These are phyloP conservation scores for Geotrichum fermentans DNA, from an alignment of 1,139 yeast species.

Conservation along the genomic window DNA sequence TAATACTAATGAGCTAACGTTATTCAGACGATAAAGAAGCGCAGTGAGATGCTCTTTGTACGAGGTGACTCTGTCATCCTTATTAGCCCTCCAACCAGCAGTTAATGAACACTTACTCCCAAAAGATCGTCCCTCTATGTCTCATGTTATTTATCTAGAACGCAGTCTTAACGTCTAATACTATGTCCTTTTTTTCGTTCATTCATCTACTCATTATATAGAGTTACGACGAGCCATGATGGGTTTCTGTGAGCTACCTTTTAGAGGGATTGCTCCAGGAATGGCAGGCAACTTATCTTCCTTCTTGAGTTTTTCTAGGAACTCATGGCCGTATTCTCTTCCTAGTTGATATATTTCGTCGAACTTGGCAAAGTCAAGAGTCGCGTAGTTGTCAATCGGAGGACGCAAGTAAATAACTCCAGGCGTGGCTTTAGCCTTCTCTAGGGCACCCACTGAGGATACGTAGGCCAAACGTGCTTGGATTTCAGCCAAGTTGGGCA, in stretches of 20 bases:
- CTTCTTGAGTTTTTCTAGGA: slow-evolving; percentile 51
- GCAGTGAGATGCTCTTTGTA: slow-evolving; percentile 85
- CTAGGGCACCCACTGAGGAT: slow-evolving; percentile 89
- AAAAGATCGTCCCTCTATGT: background rate
- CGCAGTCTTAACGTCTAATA: slow-evolving; percentile 1
- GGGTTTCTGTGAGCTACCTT: slow-evolving; percentile 30
- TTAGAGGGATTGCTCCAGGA: slow-evolving; percentile 45
- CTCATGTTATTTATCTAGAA: slow-evolving; percentile 12
- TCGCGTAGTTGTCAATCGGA: slow-evolving; percentile 87
- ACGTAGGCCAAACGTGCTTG: slow-evolving; percentile 92
- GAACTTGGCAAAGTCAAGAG: slow-evolving; percentile 86
- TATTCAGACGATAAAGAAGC: slow-evolving; percentile 50
- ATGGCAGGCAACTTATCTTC: slow-evolving; percentile 57
- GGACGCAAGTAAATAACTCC: slow-evolving; percentile 92
- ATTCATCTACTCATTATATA: background rate
- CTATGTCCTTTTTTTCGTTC: background rate
- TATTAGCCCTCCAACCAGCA: slow-evolving; percentile 45
- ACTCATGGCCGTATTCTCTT: slow-evolving; percentile 60
- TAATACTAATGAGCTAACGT: background rate
- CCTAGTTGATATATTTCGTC: slow-evolving; percentile 87
- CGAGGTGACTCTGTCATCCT: slow-evolving; percentile 94
- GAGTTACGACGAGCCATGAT: slow-evolving; percentile 37
- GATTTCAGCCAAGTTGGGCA: slow-evolving; percentile 92
- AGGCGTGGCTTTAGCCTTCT: slow-evolving; percentile 74
- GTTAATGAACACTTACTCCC: slow-evolving; percentile 1